Conservation (phyloP, 768 basidiomycete species). For the Xerocomellus dryophilus region DNA sequence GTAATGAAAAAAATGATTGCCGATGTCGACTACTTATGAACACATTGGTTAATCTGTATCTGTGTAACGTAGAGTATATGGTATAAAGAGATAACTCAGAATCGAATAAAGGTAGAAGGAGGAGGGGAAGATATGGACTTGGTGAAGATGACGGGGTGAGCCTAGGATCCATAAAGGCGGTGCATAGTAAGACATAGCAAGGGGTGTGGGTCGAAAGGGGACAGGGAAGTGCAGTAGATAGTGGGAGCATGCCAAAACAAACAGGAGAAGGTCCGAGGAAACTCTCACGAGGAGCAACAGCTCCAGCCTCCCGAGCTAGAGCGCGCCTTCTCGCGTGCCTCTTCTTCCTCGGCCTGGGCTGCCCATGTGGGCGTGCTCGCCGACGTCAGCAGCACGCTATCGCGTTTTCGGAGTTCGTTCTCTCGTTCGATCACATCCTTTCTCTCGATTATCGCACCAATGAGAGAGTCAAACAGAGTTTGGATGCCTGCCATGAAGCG, state of each 20-base stretch:
- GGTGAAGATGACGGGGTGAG: slow-evolving; percentile 18
- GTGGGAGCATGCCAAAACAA: slow-evolving; percentile 22
- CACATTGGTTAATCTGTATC: slow-evolving; percentile 36
- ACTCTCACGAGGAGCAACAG: slow-evolving; percentile 56
- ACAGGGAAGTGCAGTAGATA: slow-evolving; percentile 14
- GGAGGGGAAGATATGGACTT: slow-evolving; percentile 11
- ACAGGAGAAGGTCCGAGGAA: slow-evolving; percentile 4
- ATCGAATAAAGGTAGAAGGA: slow-evolving; percentile 31
- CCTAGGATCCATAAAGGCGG: slow-evolving; percentile 20
- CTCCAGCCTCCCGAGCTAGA: slow-evolving; percentile 54
- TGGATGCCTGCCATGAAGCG: slow-evolving; percentile 59
- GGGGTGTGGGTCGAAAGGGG: slow-evolving; percentile 16
- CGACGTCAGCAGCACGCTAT: slow-evolving; percentile 76
- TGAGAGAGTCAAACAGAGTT: slow-evolving; percentile 74
- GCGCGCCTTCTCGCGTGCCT: slow-evolving; percentile 55
- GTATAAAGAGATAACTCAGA: slow-evolving; percentile 40
- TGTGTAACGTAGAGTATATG: slow-evolving; percentile 39
- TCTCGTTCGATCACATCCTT: slow-evolving; percentile 80
- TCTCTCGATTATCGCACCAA: slow-evolving; percentile 71
- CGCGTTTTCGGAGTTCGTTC: slow-evolving; percentile 74
- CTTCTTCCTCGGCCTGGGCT: slow-evolving; percentile 78
- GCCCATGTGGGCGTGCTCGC: slow-evolving; percentile 68
- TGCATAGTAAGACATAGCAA: slow-evolving; percentile 32
- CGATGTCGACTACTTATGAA: slow-evolving; percentile 29
- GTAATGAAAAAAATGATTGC: slow-evolving; percentile 4